Base-by-base conservation (phyloP, 352 stramenopile species). In the Phytophthora cajani region DNA sequence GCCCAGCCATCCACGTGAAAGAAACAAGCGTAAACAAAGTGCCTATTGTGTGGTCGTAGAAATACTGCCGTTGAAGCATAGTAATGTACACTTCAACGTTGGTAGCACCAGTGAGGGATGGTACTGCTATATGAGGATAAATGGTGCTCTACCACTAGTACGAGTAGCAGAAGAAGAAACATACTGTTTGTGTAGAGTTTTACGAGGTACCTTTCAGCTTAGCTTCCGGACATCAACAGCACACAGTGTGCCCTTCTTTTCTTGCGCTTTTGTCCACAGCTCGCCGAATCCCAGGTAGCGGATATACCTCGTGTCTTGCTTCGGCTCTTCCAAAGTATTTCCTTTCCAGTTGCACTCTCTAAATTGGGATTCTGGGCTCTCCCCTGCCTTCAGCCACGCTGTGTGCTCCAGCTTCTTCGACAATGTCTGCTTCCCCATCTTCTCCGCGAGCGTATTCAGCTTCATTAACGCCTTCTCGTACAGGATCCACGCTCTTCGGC, bases 241-340 rank as follows among this genome's bases (percentile, higher is more conserved):
- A n/a, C 36, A 14, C 9, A 68, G 27, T 5, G 30, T 47, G 23
- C 17, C 23, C 14, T 53, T 64, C 46, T 69, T 64, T 21, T 69
- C 19, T 59, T 59, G 63, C 23, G 54, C 63, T 17, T 44, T 46
- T 1, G 21, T 1, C 63, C 63, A 69, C 16, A 64, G 5, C 14
- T 69, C 62, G 33, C 58, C 62, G 23, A 69, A 69, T 6, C 54
- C 63, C 17, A 36, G 1, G 27, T 69, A 69, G 46, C 30, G 54
- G 4, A 58, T 10, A 32, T 49, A 64, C 5, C n/a, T 38, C 12
- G 44, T 33, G 17, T 69, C 42, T 2, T 27, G 14, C 12, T 38
- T 54, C 17, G 64, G 21, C 25, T 69, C 21, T 14, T 14, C 33
- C 1, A 3, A 11, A 12, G 3, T 30, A 21, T 54, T 64, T 0